These are phyloP conservation scores for Sphagnum tenellum DNA, from an alignment of 225 moss, liverwort and hornwort species.

Conservation along the genomic window DNA sequence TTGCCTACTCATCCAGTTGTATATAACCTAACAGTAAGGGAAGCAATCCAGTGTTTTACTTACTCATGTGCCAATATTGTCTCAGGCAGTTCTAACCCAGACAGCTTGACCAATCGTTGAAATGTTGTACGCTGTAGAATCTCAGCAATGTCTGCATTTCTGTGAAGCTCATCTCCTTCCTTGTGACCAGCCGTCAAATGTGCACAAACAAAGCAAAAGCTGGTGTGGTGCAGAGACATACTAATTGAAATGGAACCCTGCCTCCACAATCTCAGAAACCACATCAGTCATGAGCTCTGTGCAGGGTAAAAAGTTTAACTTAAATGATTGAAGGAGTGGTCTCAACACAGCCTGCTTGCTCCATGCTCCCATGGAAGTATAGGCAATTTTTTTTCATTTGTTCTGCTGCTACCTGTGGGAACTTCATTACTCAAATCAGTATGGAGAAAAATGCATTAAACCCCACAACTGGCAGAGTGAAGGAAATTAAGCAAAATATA, in stretches of 20 bases:
- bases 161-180: conserved; percentile 75
- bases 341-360: too few relatives aligned
- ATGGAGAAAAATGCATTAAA: too few relatives aligned
- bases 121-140: conserved; percentile 82
- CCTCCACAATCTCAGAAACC: background rate
- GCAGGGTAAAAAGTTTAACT: too few relatives aligned
- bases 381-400: too few relatives aligned
- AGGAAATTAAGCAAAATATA: background rate
- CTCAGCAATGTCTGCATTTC: conserved; percentile 80
- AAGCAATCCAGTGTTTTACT: conserved; percentile 1
- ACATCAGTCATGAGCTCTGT: too few relatives aligned
- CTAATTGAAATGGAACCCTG: conserved; percentile 94
- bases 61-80: conserved; percentile 81
- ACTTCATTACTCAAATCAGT: too few relatives aligned
- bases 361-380: too few relatives aligned
- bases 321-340: too few relatives aligned
- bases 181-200: conserved; percentile 83
- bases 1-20: too few relatives aligned
- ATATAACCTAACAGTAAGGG: too few relatives aligned
- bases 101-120: conserved; percentile 52
- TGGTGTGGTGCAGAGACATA: conserved; percentile 88
- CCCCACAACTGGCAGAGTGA: too few relatives aligned
- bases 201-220: conserved; percentile 78
- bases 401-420: too few relatives aligned
- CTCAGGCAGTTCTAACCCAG: conserved; percentile 64